Evolutionary conservation across 2,329 filamentous ascomycete genomes (phyloP), one percentile per base, ranked within the genome.

Genomic region (Aurifilum marmelostoma): DNA sequence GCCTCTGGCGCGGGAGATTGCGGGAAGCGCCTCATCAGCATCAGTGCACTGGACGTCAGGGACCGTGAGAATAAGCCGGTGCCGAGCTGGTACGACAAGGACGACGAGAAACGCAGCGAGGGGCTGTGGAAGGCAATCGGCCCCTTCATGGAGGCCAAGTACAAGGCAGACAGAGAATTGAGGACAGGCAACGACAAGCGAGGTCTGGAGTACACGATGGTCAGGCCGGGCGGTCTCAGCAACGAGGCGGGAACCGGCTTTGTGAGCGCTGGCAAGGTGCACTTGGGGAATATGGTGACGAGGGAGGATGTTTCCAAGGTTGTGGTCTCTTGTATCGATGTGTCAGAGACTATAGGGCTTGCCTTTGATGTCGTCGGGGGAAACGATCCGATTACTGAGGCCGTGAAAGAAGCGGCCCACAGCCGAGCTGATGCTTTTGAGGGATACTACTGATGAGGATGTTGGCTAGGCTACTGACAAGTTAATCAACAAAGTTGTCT

Each of bases 261-360:
- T 47, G 76, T 84, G 6, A 76, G 73, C 9, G 79, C 83, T 1
- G 83, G 83, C 3, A 80, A 79, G 72, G 79, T 82, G 14, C 78
- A 80, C 62, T 65, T 82, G 24, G 73, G 71, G 1, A 73, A 74
- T 0, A 78, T 73, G 65, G 77, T 84, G 50, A 76, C 76, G 24
- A 74, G 83, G 24, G 80, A 81, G 70, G 83, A 85, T 76, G 81
- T 85, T 1, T 83, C 83, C 9, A 73, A 74, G 41, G 79, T 80
- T 11, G 77, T 84, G 1, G 76, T 81, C 7, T 80, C 77, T 50
- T 77, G 78, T 65, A 75, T 83, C 59, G 76, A 80, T 71, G 79
- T 81, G 54, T 75, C 78, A 18, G 76, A 75, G 16, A 83, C 81
- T 3, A 75, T 78, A 8, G 81, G 81, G 0, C 73, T 81, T 71